Percentiles rank a stretch among this genome's conserved stretches.
phyloP scores from a whole-genome alignment of 169 alveolate genomes.

The Plasmodium gonderi region DNA sequence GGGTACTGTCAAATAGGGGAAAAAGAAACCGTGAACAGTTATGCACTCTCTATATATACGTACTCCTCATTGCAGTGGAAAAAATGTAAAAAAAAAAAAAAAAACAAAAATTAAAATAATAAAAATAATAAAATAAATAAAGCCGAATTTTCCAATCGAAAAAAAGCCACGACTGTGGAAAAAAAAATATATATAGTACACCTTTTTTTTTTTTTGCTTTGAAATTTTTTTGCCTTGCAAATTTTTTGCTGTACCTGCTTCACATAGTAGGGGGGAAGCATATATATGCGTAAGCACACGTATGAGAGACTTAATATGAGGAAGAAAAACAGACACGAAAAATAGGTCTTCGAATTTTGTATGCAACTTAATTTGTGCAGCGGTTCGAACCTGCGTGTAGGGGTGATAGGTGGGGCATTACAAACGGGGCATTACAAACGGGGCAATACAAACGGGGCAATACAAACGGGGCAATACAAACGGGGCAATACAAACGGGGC shows the following conservation, averaged over 20 bases:
- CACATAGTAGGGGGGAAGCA: constrained; percentile 27
- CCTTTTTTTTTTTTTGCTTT: too few relatives aligned
- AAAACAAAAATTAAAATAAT: neutral
- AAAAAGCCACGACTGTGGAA: too few relatives aligned
- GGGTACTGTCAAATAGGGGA: constrained; percentile 39
- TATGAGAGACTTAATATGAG: constrained; percentile 38
- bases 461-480: neutral
- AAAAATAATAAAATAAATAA: too few relatives aligned
- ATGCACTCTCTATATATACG: too few relatives aligned
- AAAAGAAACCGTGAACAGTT: too few relatives aligned
- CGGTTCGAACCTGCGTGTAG: constrained; percentile 21
- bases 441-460: neutral
- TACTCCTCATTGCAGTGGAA: too few relatives aligned
- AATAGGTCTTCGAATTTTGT: constrained; percentile 41
- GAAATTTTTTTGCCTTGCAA: too few relatives aligned
- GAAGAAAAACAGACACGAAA: constrained; percentile 31
- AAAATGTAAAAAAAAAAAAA: neutral
- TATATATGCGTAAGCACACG: constrained; percentile 10
- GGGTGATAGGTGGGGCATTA: neutral
- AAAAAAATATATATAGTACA: too few relatives aligned
- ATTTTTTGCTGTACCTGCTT: constrained; percentile 13
- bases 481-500: neutral
- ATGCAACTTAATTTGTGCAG: constrained; percentile 24
- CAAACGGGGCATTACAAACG: neutral
- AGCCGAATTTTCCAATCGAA: too few relatives aligned